Base-by-base conservation (phyloP, 2,329 filamentous ascomycete species). In the Pseudogymnoascus sp. region DNA sequence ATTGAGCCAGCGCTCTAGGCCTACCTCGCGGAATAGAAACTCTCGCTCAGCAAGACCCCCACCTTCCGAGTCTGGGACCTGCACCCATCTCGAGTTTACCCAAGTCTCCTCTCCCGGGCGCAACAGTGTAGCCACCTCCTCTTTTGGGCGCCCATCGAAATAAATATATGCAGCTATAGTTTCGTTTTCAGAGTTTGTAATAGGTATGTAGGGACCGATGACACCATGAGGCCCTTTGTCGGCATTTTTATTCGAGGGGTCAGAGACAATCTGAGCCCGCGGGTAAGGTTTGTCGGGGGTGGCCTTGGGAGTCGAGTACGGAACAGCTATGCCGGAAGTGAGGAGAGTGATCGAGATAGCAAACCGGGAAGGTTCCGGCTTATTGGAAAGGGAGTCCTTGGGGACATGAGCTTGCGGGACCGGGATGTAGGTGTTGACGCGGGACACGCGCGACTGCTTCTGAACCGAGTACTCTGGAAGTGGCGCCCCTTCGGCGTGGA, bases 131-230 rank as follows among this genome's bases (percentile, higher is more conserved):
- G 95, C 95, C 2, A 99, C 96, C 78, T 99, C 95, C 75, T 99
- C 95, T 76, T 99, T 99, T 65, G 85, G 84, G 67, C 95, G 83
- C 17, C 95, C 95, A 76, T 99, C 95, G 73, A 99, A 99, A 78
- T 99, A 99, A 70, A 99, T 97, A 76, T 99, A 99, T 38, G 93
- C 95, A 33, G 95, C 95, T 70, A 99, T 93, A 13, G 95, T 99
- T 78, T 99, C 95, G 76, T 97, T 96, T 64, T 91, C 88, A 33
- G 91, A 96, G 66, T 90, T 88, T 19, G 95, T 97, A 78, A 97
- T 86, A 62, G 95, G 91, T 67, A 93, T 89, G 77, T 99, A 99
- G 1, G 93, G 91, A 63, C 84, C 86, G 66, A 97, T 82, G n/a
- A 81, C 76, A 68, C 83, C 81, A 69, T 80, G 81, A 68, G 80